Conservation (phyloP, 2,329 filamentous ascomycete species). For the Phyllosticta citrichinensis region DNA sequence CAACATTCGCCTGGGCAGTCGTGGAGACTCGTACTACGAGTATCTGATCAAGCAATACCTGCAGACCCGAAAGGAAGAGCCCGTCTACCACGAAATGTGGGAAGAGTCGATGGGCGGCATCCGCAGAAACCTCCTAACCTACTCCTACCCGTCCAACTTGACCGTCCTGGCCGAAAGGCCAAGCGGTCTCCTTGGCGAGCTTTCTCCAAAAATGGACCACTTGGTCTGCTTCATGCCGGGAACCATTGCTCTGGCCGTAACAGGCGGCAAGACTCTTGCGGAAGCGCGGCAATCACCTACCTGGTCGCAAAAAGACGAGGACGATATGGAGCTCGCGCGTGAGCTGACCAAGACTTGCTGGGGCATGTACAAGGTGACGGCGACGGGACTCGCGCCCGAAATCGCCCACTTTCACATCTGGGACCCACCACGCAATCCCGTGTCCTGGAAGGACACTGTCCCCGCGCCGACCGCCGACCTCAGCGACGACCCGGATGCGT, state of each 20-base stretch:
- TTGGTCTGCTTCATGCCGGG: slow-evolving; percentile 96
- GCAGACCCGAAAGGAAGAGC: slow-evolving; percentile 79
- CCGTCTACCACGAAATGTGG: slow-evolving; percentile 88
- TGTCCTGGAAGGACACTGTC: slow-evolving; percentile 35
- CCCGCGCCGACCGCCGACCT: slow-evolving; percentile 32
- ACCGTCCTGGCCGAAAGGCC: slow-evolving; percentile 88
- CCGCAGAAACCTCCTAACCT: slow-evolving; percentile 85
- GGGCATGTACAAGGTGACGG: slow-evolving; percentile 89
- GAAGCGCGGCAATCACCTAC: slow-evolving; percentile 59
- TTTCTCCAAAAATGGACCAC: slow-evolving; percentile 95
- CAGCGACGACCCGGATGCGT: slow-evolving; percentile 35
- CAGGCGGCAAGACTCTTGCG: slow-evolving; percentile 63
- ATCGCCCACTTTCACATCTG: slow-evolving; percentile 83
- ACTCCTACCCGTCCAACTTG: slow-evolving; percentile 67
- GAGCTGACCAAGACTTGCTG: slow-evolving; percentile 97
- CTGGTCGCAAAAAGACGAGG: slow-evolving; percentile 73
- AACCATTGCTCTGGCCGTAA: slow-evolving; percentile 82
- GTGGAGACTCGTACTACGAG: slow-evolving; percentile 97
- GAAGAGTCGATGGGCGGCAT: slow-evolving; percentile 74
- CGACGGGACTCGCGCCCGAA: slow-evolving; percentile 85
- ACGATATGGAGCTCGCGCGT: slow-evolving; percentile 75
- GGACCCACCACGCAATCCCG: slow-evolving; percentile 54
- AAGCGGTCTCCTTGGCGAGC: slow-evolving; percentile 51
- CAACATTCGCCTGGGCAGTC: slow-evolving; percentile 85
- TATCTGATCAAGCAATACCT: slow-evolving; percentile 98